These are phyloP conservation scores for Ustilago cynodontis DNA, from an alignment of 1,284 basidiomycete genomes.

Conservation along the genomic window DNA sequence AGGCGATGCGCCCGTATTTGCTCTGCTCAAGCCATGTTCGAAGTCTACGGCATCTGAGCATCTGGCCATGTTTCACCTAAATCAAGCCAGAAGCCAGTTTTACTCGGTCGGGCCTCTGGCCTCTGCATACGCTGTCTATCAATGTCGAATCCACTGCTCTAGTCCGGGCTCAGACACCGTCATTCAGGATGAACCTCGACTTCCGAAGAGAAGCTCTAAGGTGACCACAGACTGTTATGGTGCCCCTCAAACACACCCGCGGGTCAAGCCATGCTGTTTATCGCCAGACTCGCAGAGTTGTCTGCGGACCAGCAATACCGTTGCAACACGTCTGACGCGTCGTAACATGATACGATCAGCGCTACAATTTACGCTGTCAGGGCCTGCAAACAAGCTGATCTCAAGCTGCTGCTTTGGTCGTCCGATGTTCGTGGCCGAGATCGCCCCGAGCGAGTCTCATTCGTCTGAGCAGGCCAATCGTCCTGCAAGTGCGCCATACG, in stretches of 20 bases:
- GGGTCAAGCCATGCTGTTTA: not conserved
- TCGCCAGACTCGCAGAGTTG: not conserved
- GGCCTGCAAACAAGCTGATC: slow-evolving; percentile 2
- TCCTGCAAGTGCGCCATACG: not conserved
- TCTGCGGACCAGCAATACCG: not conserved
- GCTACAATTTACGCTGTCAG: not conserved
- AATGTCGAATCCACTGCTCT: not conserved
- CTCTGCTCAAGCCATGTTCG: not conserved
- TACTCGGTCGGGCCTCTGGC: not conserved
- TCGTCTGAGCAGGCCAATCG: not conserved
- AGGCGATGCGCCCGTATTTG: slow-evolving; percentile 2
- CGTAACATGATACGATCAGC: not conserved
- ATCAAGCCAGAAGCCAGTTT: slow-evolving; percentile 17
- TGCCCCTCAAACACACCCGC: not conserved
- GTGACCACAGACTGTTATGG: not conserved
- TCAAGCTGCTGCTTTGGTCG: not conserved
- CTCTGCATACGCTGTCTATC: not conserved
- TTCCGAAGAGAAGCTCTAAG: not conserved
- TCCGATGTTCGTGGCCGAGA: not conserved
- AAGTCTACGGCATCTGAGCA: slow-evolving; percentile 1
- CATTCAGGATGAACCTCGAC: not conserved
- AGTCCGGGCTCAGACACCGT: slow-evolving; percentile 4
- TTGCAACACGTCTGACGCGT: not conserved
- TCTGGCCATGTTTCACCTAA: slow-evolving; percentile 18
- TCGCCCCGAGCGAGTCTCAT: not conserved